These are phyloP conservation scores for Xylaria cubensis DNA, from an alignment of 495 filamentous ascomycete species.

Conservation along the genomic window DNA sequence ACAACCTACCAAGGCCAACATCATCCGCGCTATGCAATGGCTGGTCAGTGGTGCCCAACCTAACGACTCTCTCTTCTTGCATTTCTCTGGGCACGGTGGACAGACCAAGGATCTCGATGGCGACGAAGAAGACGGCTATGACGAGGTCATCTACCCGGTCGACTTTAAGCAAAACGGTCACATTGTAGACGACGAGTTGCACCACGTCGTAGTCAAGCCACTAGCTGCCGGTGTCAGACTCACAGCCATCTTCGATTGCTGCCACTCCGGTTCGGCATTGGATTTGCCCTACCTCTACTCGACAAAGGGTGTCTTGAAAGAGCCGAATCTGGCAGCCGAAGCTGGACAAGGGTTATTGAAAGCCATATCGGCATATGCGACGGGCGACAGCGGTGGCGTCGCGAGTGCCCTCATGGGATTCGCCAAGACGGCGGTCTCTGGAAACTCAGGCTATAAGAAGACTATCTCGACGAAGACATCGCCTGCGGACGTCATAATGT, in stretches of 20 bases:
- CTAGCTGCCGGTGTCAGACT: slow-evolving; percentile 86
- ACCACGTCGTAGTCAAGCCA: slow-evolving; percentile 82
- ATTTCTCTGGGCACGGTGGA: slow-evolving; percentile 67
- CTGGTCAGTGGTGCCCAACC: slow-evolving; percentile 52
- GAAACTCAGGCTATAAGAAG: slow-evolving; percentile 83
- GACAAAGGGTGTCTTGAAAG: slow-evolving; percentile 93
- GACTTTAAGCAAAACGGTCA: slow-evolving; percentile 89
- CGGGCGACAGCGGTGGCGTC: slow-evolving; percentile 82
- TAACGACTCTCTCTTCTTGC: slow-evolving; percentile 58
- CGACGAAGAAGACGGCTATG: slow-evolving; percentile 91
- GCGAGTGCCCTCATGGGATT: slow-evolving; percentile 75
- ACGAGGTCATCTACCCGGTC: slow-evolving; percentile 97
- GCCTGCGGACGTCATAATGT: slow-evolving; percentile 97
- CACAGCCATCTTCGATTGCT: slow-evolving; percentile 97
- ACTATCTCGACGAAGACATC: slow-evolving; percentile 90
- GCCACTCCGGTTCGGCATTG: slow-evolving; percentile 94
- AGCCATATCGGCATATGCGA: slow-evolving; percentile 82
- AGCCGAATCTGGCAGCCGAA: slow-evolving; percentile 96
- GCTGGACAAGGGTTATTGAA: slow-evolving; percentile 87
- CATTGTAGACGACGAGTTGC: slow-evolving; percentile 97
- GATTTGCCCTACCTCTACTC: slow-evolving; percentile 97
- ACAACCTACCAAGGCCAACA: slow-evolving; percentile 57
- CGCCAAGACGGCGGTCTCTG: slow-evolving; percentile 85
- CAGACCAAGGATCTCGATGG: slow-evolving; percentile 57
- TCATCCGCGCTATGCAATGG: slow-evolving; percentile 57